Evolutionary conservation across 345 rosid genomes (phyloP), one percentile per base, ranked within the genome.

Genomic region (Physaria fendleri): DNA sequence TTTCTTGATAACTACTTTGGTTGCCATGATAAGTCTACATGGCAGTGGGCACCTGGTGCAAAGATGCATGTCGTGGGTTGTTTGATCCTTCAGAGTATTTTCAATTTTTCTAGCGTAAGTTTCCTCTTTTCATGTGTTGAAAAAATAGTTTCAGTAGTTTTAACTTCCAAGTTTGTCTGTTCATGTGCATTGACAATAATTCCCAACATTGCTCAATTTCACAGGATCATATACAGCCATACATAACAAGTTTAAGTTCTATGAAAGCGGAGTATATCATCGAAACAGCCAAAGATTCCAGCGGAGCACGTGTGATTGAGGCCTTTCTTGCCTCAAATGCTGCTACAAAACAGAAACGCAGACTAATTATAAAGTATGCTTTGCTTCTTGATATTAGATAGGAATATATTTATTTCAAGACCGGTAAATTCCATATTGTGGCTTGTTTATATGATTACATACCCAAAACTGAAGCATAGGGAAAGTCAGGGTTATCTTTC

Each of bases 51-150:
- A 27, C 71, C 69, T 34, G 79, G 85, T 60, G 34, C 52, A 43
- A 89, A 64, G 93, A 93, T 89, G 79, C 91, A 89, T 56, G 65
- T 78, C 64, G 73, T 89, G 79, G 99, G 97, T 56, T 89, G 92
- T 71, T 71, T 89, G 65, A 89, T 93, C 69, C 92, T 93, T 53
- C 97, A 93, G 73, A 74, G 82, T 49, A 65, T 93, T 72, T 89
- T 93, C 69, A 83, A 67, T 77, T 83, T 80, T 71, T 80, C 73
- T 61, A 81, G 82, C 73, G 97, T 89, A 87, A 29, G 97, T 62
- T 59, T 28, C 72, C 54, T 50, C 49, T 30, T 64, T 49, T 48
- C 62, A 28, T 43, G n/a, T 33, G 9, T 15, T 50, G 18, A 17
- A 51, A 51, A 42, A n/a, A 27, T 34, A 59, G 10, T 14, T 37